Conservation (phyloP, 2,329 filamentous ascomycete species). For the Sordariomycetes sp. region DNA sequence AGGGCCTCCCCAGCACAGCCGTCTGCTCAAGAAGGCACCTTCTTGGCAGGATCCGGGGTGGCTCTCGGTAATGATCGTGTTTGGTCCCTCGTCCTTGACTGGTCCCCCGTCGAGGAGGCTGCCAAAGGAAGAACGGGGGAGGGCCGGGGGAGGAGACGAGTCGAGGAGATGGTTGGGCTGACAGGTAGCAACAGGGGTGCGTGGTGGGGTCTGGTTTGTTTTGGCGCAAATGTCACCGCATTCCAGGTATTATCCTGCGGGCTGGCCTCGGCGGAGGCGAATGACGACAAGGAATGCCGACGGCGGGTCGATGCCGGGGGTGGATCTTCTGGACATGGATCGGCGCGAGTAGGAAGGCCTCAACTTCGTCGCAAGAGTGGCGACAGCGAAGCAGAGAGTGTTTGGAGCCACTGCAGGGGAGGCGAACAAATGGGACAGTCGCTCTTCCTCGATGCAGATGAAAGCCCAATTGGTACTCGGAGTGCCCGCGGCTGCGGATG, state of each 20-base stretch:
- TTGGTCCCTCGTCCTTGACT: conserved; percentile 1
- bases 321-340: neutral
- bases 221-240: conserved; percentile 4
- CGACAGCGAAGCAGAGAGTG: neutral
- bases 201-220: conserved; percentile 1
- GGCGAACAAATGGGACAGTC: neutral
- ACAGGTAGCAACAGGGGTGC: neutral
- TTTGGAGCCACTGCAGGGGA: neutral
- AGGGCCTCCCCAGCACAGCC: neutral
- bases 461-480: neutral
- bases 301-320: neutral
- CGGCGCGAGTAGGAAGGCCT: neutral
- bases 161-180: conserved; percentile 1
- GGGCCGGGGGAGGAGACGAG: conserved; percentile 1
- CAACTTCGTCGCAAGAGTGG: neutral
- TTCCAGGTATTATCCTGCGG: conserved; percentile 4
- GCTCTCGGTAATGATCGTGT: neutral
- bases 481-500: neutral
- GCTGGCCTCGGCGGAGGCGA: neutral
- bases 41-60: neutral
- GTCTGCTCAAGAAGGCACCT: neutral
- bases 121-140: neutral
- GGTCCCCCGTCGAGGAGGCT: neutral
- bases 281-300: neutral
- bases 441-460: neutral